Conservation (phyloP, 192 early-diverging fungal species). For the Linnemannia hyalina region DNA sequence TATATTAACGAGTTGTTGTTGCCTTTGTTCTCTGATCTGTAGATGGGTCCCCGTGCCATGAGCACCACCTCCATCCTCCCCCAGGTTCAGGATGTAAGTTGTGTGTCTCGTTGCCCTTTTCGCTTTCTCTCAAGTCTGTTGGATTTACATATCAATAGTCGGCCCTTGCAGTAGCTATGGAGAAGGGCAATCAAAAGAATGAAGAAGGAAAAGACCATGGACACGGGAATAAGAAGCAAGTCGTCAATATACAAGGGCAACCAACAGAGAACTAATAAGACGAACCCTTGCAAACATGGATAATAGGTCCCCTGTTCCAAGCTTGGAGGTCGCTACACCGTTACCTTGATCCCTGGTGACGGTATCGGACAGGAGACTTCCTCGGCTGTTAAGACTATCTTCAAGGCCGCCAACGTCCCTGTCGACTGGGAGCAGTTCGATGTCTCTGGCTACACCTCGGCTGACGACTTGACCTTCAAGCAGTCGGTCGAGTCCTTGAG, state of each 20-base stretch:
- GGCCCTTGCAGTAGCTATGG: neutral
- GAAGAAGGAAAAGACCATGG: neutral
- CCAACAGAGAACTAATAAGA: neutral
- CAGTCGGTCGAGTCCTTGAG: constrained; percentile 92
- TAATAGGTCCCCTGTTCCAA: constrained; percentile 64
- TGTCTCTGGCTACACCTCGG: constrained; percentile 90
- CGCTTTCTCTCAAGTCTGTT: neutral
- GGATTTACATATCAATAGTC: neutral
- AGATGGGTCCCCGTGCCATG: constrained; percentile 59
- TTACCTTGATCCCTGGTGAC: constrained; percentile 98
- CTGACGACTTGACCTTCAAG: constrained; percentile 86
- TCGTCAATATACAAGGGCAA: neutral
- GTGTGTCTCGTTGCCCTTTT: neutral
- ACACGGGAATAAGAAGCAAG: neutral
- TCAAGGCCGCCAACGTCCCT: constrained; percentile 93
- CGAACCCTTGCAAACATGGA: neutral
- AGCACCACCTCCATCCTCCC: constrained; percentile 52
- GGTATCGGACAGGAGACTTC: constrained; percentile 97
- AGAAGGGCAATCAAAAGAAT: neutral
- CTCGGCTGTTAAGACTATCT: constrained; percentile 91
- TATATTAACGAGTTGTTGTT: neutral
- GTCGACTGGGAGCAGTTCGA: constrained; percentile 99
- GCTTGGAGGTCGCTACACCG: constrained; percentile 96
- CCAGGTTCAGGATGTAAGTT: constrained; percentile 54
- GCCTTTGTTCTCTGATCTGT: neutral